Percentiles rank a stretch among this genome's conserved stretches.
Conservation (phyloP, 139 green algal genomes). For the Micractinium conductrix region DNA sequence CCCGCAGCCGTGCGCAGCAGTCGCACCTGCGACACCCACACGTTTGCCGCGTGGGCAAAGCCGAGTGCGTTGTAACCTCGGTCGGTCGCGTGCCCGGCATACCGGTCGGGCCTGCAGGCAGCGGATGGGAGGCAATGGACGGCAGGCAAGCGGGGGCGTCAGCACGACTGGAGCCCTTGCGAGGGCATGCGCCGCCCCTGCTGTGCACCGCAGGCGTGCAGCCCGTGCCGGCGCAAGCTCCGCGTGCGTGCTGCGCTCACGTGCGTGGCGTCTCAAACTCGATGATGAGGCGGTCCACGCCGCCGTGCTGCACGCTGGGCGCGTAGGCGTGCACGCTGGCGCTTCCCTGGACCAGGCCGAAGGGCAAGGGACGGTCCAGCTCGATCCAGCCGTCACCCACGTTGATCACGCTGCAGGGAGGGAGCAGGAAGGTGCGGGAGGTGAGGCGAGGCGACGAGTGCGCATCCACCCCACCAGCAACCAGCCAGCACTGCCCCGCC, state of each 20-base stretch:
- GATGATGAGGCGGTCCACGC: slow-evolving; percentile 9
- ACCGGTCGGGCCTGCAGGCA: background rate
- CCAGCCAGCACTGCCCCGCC: too few relatives aligned
- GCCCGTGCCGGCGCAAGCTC: too few relatives aligned
- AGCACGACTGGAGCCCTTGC: background rate
- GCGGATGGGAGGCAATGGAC: background rate
- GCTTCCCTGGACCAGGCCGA: background rate
- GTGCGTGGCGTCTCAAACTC: slow-evolving; percentile 21
- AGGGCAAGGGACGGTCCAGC: slow-evolving; percentile 15
- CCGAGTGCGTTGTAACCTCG: slow-evolving; percentile 22
- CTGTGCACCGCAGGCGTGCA: too few relatives aligned
- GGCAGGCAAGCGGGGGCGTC: background rate
- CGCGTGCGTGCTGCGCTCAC: too few relatives aligned
- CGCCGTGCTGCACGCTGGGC: background rate
- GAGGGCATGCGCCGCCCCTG: too few relatives aligned
- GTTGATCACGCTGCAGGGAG: background rate
- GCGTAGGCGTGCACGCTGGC: background rate
- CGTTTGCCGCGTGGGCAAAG: slow-evolving; percentile 5
- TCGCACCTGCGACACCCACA: slow-evolving; percentile 17
- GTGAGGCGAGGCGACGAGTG: too few relatives aligned
- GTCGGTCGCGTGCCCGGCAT: background rate
- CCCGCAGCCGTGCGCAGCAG: too few relatives aligned
- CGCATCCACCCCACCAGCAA: too few relatives aligned
- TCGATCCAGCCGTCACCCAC: slow-evolving; percentile 28
- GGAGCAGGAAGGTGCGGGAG: background rate